Percentiles rank a stretch among this genome's conserved stretches.
Conservation (phyloP, 257 asterid species). For the Lycium ferocissimum region DNA sequence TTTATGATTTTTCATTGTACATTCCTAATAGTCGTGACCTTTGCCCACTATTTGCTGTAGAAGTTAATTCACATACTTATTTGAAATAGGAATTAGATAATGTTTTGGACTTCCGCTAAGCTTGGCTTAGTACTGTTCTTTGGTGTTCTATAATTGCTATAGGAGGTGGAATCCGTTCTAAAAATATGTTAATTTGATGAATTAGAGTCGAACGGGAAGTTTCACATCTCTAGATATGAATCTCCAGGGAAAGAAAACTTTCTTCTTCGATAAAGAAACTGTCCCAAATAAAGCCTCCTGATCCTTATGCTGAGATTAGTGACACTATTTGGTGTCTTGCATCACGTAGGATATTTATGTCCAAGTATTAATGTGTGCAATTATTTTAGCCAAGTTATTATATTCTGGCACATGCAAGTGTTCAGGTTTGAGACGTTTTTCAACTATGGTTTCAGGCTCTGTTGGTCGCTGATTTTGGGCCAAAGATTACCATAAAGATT, state of each 20-base stretch:
- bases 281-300: neutral
- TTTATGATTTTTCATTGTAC: neutral
- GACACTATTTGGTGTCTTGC: neutral
- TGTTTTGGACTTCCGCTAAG: neutral
- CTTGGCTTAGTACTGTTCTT: neutral
- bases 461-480: constrained; percentile 95
- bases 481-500: constrained; percentile 83
- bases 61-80: neutral
- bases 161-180: neutral
- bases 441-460: constrained; percentile 54
- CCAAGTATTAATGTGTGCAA: neutral
- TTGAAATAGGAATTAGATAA: neutral
- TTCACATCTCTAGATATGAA: neutral
- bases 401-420: neutral
- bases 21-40: neutral
- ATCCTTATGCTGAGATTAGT: constrained; percentile 3
- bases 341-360: neutral
- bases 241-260: neutral
- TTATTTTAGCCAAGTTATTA: neutral
- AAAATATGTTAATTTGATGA: neutral
- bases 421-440: constrained; percentile 19
- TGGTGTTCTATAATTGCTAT: neutral
- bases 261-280: neutral
- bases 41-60: neutral
- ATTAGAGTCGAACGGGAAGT: neutral